Evolutionary conservation across 2,329 filamentous ascomycete genomes (phyloP), one percentile per base, ranked within the genome.

Genomic region (Dissoconium aciculare): DNA sequence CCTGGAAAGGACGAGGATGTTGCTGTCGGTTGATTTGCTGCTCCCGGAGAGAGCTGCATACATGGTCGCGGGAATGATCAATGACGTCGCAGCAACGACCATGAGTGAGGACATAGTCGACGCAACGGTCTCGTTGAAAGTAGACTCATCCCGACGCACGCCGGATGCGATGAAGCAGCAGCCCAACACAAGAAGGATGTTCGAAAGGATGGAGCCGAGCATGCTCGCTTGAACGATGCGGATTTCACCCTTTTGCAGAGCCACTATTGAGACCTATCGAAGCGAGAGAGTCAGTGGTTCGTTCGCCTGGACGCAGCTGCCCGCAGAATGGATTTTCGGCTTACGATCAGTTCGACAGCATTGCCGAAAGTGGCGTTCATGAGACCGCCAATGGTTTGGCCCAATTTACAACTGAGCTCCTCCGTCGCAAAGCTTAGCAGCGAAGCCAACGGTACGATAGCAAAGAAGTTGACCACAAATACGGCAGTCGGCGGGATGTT

Each of bases 151-250:
- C 32, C 58, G 55, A 31, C 52, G 50, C 28, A 63, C 50, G 15
- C 63, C 63, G 19, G 60, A 63, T 15, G 61, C 55, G 33, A 66
- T 54, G 56, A 67, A 67, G 47, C 63, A 67, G 55, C 62, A 66
- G 21, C 63, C 63, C 12, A 67, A 57, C 21, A 67, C 87, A 13
- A 95, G 71, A 5, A 95, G 68, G 41, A 94, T 76, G 57, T 95
- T 95, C 42, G 87, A 94, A 23, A 95, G 66, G 45, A 95, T 92
- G 49, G 81, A 91, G 28, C 89, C 87, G 17, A 95, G 74, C 85
- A 95, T 95, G 41, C 83, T 92, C 12, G 87, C 79, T 60, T 95
- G 89, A n/a, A 95, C 87, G 42, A 95, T 85, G 47, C 87, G 76
- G 51, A 94, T 91, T 59, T 95, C 79, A 40, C 74, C 73, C 45